Percentiles rank a stretch among this genome's conserved stretches.
phyloP scores from a whole-genome alignment of 768 basidiomycete species.

The Gloeopeniophorella convolvens region DNA sequence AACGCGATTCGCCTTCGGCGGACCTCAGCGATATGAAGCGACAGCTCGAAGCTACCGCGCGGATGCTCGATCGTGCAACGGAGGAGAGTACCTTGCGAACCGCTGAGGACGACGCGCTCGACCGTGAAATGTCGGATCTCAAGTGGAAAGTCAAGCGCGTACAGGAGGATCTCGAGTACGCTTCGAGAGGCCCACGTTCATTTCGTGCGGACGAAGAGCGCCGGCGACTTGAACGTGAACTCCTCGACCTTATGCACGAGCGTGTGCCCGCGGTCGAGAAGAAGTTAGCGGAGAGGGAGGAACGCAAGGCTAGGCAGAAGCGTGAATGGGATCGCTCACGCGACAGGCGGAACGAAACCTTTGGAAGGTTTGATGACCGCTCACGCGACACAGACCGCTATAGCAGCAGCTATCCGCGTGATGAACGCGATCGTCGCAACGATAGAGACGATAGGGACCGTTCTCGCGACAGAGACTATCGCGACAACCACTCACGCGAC shows the following conservation, averaged over 20 bases:
- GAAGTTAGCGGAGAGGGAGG: slow-evolving; percentile 72
- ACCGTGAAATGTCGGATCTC: slow-evolving; percentile 82
- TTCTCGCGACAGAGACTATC: slow-evolving; percentile 34
- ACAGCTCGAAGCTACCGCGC: slow-evolving; percentile 69
- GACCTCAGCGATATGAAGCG: slow-evolving; percentile 88
- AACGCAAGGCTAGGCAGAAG: slow-evolving; percentile 68
- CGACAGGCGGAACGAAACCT: slow-evolving; percentile 78
- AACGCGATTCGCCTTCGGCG: slow-evolving; percentile 50
- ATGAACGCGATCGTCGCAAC: slow-evolving; percentile 30
- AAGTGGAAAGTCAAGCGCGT: slow-evolving; percentile 79
- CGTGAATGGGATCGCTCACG: slow-evolving; percentile 73
- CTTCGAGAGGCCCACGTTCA: slow-evolving; percentile 66
- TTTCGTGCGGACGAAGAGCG: slow-evolving; percentile 78
- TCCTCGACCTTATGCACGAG: slow-evolving; percentile 82
- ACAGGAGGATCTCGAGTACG: slow-evolving; percentile 88
- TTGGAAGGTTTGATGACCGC: slow-evolving; percentile 57
- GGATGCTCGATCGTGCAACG: slow-evolving; percentile 68
- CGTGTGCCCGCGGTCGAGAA: slow-evolving; percentile 86
- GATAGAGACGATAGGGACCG: slow-evolving; percentile 38
- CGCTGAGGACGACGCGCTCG: slow-evolving; percentile 84
- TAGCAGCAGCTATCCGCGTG: slow-evolving; percentile 26
- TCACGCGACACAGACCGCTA: slow-evolving; percentile 30
- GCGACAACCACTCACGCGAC: slow-evolving; percentile 32
- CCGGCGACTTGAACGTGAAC: slow-evolving; percentile 79
- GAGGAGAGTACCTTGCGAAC: slow-evolving; percentile 57